These are phyloP conservation scores for Cichorium intybus DNA, from an alignment of 140 eudicot genomes.

Conservation along the genomic window DNA sequence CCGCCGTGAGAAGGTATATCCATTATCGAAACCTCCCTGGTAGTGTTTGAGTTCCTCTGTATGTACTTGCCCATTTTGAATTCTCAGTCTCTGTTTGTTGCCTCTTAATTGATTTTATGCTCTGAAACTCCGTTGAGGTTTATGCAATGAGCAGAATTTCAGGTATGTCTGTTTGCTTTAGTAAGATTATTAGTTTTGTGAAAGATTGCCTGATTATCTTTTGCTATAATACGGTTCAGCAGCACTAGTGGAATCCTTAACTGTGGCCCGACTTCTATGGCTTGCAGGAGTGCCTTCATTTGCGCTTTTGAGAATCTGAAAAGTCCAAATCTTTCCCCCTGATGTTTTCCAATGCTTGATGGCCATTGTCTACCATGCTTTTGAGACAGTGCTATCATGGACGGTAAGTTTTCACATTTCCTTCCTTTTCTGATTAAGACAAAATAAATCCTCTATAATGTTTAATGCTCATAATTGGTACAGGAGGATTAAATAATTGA, in stretches of 20 bases:
- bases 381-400: constrained; percentile 79
- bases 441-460: no score
- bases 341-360: constrained; percentile 96
- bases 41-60: no score
- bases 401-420: constrained; percentile 46
- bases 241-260: constrained; percentile 97
- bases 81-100: no score
- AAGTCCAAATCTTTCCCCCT: constrained; percentile 82
- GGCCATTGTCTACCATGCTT: constrained; percentile 84
- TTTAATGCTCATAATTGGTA: no score
- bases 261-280: constrained; percentile 55
- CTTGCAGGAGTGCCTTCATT: constrained; percentile 92
- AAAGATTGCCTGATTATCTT: neutral
- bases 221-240: constrained; percentile 75
- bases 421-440: neutral
- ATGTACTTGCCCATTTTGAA: no score
- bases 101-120: no score
- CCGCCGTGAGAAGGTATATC: no score
- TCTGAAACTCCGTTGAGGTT: no score
- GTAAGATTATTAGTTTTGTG: constrained; percentile 1
- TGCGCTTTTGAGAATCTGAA: constrained; percentile 92
- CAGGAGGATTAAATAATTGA: no score
- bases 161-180: constrained; percentile 38
- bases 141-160: constrained; percentile 91
- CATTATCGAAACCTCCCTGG: no score